These are phyloP conservation scores for Danielia oregonensis DNA, from an alignment of 805 yeast genomes.

Conservation along the genomic window DNA sequence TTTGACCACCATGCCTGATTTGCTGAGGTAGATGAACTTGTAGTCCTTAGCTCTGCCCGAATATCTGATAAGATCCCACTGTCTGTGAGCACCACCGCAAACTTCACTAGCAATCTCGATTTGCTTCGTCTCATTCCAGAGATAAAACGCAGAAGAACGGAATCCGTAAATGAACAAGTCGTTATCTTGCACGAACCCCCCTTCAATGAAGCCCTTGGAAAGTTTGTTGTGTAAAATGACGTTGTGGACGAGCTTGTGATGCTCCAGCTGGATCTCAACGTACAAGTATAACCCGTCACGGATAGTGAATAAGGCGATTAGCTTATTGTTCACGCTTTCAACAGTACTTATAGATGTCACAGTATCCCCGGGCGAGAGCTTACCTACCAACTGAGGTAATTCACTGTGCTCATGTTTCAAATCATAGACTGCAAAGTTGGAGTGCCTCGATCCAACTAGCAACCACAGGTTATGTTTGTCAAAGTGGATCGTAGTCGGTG, in stretches of 20 bases:
- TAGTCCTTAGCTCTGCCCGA: slow-evolving; percentile 4
- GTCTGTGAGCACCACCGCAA: slow-evolving; percentile 92
- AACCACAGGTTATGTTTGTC: slow-evolving; percentile 39
- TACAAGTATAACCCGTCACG: slow-evolving; percentile 65
- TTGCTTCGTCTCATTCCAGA: slow-evolving; percentile 79
- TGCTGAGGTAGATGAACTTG: slow-evolving; percentile 56
- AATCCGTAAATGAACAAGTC: slow-evolving; percentile 74
- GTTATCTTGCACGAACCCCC: slow-evolving; percentile 44
- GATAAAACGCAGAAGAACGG: slow-evolving; percentile 69
- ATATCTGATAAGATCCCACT: slow-evolving; percentile 55
- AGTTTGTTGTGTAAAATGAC: slow-evolving; percentile 57
- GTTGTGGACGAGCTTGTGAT: slow-evolving; percentile 10
- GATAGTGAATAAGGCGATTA: slow-evolving; percentile 46
- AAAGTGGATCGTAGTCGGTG: slow-evolving; percentile 53
- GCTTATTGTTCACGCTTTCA: slow-evolving; percentile 15
- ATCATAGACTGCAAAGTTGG: slow-evolving; percentile 48
- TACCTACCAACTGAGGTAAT: slow-evolving; percentile 25
- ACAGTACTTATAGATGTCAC: slow-evolving; percentile 52
- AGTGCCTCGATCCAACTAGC: slow-evolving; percentile 68
- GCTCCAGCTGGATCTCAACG: slow-evolving; percentile 9
- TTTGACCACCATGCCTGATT: slow-evolving; percentile 43
- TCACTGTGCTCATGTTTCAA: slow-evolving; percentile 28
- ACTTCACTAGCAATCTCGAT: slow-evolving; percentile 62
- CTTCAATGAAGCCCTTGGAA: slow-evolving; percentile 79
- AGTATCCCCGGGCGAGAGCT: slow-evolving; percentile 63